Evolutionary conservation across 495 filamentous ascomycete genomes (phyloP), one percentile per base, ranked within the genome.

Genomic region (Bacidia rubella): DNA sequence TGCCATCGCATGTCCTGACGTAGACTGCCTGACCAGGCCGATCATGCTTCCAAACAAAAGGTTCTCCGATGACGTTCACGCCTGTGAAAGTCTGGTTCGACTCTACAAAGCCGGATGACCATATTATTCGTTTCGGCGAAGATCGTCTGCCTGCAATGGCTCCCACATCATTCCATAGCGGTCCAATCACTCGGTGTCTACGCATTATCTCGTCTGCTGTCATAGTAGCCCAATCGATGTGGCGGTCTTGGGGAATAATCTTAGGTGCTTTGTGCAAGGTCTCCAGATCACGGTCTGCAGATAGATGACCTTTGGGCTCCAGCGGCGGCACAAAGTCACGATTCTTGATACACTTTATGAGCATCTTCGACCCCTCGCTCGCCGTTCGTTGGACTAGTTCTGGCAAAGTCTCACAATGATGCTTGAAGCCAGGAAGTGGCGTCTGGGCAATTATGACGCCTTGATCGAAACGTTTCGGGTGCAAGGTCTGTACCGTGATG

Each of bases 401-500:
- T 7, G 65, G 60, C 2, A 75, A 64, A 10, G 70, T 74, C 39
- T 63, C 69, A 11, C 64, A 63, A 1, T 63, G 61, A 47, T 82
- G 70, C 2, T 66, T 58, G 27, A 83, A 60, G 9, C 74, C 76
- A 15, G 78, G 76, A 1, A 55, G 35, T 4, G 71, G 74, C 0
- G 79, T 82, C 65, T 90, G 89, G 7, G 76, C 67, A 12, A 98
- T 70, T 17, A 95, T 77, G 15, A 62, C 61, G 15, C 92, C 92
- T 40, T 78, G 74, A 66, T 98, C 92, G 61, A 96, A 95, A 50
- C 68, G 61, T 11, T 71, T 66, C 0, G 74, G 72, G 61, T 95
- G 81, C 35, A 98, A 71, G 5, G 88, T 95, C 63, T 97, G 92
- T 25, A 98, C 70, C 0, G 82, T 84, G 15, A 94, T 72, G 15